Evolutionary conservation across 1,284 basidiomycete genomes (phyloP).

Genomic region (Apiotrichum sp.): DNA sequence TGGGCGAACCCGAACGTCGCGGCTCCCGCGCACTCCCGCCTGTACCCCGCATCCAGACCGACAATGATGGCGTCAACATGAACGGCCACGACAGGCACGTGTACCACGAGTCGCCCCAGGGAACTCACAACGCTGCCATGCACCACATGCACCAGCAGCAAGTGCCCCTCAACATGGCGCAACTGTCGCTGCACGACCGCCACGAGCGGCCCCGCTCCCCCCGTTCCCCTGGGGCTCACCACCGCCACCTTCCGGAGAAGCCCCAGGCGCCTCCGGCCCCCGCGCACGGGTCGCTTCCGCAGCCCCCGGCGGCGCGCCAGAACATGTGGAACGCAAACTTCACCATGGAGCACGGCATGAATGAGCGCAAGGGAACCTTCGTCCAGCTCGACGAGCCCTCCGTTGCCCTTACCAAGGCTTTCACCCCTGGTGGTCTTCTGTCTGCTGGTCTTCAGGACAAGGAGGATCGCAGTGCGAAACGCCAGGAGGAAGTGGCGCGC

Average conservation of each 20-base stretch:
- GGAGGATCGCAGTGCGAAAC: constrained; percentile 87
- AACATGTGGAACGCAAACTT: constrained; percentile 76
- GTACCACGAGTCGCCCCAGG: constrained; percentile 1
- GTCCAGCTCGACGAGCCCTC: constrained; percentile 70
- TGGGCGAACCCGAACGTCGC: background rate
- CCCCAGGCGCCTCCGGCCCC: constrained; percentile 2
- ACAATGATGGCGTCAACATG: background rate
- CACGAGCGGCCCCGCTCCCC: constrained; percentile 8
- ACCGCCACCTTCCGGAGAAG: constrained; percentile 18
- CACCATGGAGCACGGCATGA: constrained; percentile 56
- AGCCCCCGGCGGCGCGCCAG: constrained; percentile 43
- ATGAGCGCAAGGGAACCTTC: constrained; percentile 53
- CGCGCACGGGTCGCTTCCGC: constrained; percentile 47
- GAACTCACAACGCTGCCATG: background rate
- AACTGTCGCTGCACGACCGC: constrained; percentile 8
- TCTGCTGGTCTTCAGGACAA: constrained; percentile 93
- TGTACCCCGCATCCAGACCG: constrained; percentile 9
- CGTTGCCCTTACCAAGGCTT: constrained; percentile 79
- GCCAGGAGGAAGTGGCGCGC: constrained; percentile 85
- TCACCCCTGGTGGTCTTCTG: constrained; percentile 86
- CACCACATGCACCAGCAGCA: too few species aligned
- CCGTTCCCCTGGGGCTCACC: constrained; percentile 12
- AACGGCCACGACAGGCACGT: constrained; percentile 7
- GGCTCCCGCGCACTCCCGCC: constrained; percentile 25
- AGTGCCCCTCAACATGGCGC: background rate